Evolutionary conservation across 2,329 filamentous ascomycete species (phyloP), one percentile per base, ranked within the genome.

Genomic region (Curvularia sp.): DNA sequence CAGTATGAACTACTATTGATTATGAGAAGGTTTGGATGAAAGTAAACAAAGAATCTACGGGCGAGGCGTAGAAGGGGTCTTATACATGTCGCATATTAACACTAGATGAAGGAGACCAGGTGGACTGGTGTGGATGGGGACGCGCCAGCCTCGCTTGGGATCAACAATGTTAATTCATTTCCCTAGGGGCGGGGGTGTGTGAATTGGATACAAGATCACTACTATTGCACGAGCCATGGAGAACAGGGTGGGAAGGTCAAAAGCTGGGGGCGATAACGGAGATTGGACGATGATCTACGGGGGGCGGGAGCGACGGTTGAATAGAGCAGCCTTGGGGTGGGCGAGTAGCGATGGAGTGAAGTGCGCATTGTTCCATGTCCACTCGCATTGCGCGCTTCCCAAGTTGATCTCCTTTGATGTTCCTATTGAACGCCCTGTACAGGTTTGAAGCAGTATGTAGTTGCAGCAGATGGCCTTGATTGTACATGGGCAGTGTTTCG

Each of bases 1-100:
- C 68, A 70, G 51, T 55, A 50, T 62, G 54, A 63, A 61, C 55
- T 49, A 72, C 68, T 71, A 68, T 71, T 56, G 50, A 68, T 62
- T 66, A 63, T 64, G 31, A 47, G 61, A 10, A 64, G 59, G 50
- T 57, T 60, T 24, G 56, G 49, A 51, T 54, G 39, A 49, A 42
- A 43, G 50, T 18, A 35, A 55, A 43, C 41, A 28, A 47, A 55
- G 26, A 49, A 24, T 13, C 7, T n/a, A 15, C 7, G 5, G 26
- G 22, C 18, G 42, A 49, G 44, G 49, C 44, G 52, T 38, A 48
- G 52, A 18, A 62, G 42, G 43, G 57, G 58, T 64, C 61, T 66
- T 65, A 64, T 66, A 62, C 47, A 53, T n/a, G 35, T 28, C 33
- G 44, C 55, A 61, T 54, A 63, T 65, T 63, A 61, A n/a, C 51